Conservation (phyloP, 2,329 filamentous ascomycete genomes). For the Colletotrichum abscissum region DNA sequence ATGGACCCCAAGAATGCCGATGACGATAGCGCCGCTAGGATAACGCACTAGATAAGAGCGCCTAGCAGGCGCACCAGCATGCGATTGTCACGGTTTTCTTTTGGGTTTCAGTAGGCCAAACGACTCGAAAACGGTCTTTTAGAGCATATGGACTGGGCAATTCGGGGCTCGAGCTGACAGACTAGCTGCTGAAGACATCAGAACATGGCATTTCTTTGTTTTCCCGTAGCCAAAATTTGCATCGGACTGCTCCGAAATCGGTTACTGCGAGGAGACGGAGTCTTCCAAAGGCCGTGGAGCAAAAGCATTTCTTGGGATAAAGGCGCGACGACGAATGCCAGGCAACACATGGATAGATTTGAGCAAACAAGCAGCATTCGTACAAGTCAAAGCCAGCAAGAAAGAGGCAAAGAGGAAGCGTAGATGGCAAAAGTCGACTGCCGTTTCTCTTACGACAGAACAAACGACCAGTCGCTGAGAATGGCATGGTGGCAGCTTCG, state of each 20-base stretch:
- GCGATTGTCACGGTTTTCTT: neutral
- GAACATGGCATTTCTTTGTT: neutral
- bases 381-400: neutral
- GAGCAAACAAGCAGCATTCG: neutral
- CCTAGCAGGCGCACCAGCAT: neutral
- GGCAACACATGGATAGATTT: neutral
- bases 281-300: neutral
- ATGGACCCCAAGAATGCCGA: neutral
- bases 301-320: neutral
- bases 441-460: neutral
- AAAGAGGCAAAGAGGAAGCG: too few relatives aligned
- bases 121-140: neutral
- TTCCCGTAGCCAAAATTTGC: neutral
- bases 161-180: neutral
- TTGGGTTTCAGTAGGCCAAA: neutral
- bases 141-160: neutral
- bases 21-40: neutral
- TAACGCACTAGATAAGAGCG: neutral
- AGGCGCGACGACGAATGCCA: too few relatives aligned
- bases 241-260: neutral
- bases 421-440: neutral
- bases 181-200: neutral
- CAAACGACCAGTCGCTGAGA: neutral
- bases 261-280: neutral
- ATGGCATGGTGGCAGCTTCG: neutral